Base-by-base conservation (phyloP, 106 monocot species). In the Posidonia australis region DNA sequence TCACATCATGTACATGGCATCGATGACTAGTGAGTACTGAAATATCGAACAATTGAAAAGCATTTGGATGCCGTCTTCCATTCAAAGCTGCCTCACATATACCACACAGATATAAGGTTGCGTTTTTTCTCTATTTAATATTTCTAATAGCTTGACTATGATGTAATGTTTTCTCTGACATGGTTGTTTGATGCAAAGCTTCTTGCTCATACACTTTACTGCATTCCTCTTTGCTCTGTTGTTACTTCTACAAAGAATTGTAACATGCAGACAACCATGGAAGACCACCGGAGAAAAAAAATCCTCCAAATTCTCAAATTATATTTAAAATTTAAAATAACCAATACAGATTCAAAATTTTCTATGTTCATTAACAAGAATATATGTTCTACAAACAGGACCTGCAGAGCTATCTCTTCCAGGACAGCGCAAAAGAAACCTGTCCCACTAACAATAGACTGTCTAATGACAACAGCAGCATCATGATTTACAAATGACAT, bases 381-480 rank as follows among this genome's bases (percentile, higher is more conserved):
- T 74, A 74, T 70, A 22, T 77, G 76, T 77, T 81, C 56, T 81
- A 86, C 83, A 87, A 82, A 67, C 69, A 84, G 73, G 83, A 96
- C 94, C 94, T 96, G 94, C 67, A 82, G 76, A 82, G 86, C 72
- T 69, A 96, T 96, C 80, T 96, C 82, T 80, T 79, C 69, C 72
- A 96, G 82, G 68, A 96, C 87, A 90, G 82, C 73, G 64, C 65
- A 80, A 87, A 96, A 78, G 72, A 87, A 82, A 79, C 74, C 74
- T 67, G 84, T 80, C 61, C 96, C 96, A 79, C 78, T 80, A 80
- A 84, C 63, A 76, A 96, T 70, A 67, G 90, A 82, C 68, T 90
- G 81, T 68, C 66, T 96, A 82, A 90, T 69, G 74, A 96, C 77
- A 83, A 56, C 44, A 67, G 76, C 77, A 76, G 76, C 84, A 58